phyloP scores from a whole-genome alignment of 2,329 filamentous ascomycete genomes.

The Fusarium nygamai region DNA sequence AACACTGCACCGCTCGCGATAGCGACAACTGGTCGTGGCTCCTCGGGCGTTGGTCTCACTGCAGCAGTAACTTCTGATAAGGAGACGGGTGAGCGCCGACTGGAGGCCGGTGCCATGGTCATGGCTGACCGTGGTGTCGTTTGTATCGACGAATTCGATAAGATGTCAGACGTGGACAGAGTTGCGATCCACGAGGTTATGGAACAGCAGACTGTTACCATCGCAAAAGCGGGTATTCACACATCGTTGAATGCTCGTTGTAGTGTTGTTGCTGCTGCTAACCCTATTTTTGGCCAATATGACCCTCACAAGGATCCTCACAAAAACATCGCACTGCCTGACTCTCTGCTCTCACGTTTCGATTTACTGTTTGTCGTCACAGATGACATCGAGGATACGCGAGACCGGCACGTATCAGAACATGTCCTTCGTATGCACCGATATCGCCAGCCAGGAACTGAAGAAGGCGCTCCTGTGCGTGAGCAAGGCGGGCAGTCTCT shows the following conservation, averaged over 20 bases:
- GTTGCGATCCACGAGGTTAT: conserved; percentile 99
- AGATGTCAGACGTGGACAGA: conserved; percentile 98
- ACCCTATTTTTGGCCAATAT: conserved; percentile 98
- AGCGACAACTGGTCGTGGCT: conserved; percentile 94
- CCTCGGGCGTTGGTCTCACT: conserved; percentile 96
- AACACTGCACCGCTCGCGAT: conserved; percentile 97
- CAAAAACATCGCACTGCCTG: conserved; percentile 96
- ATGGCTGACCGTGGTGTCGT: conserved; percentile 96
- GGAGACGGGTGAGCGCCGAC: conserved; percentile 91
- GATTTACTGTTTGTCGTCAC: conserved; percentile 98
- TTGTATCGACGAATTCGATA: conserved; percentile 99
- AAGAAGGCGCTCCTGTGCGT: conserved; percentile 93
- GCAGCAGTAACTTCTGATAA: conserved; percentile 97
- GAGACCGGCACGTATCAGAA: conserved; percentile 91
- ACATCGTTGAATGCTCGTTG: conserved; percentile 96
- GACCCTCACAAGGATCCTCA: conserved; percentile 98
- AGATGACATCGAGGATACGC: conserved; percentile 94
- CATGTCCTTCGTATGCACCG: conserved; percentile 97
- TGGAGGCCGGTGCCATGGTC: conserved; percentile 99
- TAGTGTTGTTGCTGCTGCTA: conserved; percentile 95
- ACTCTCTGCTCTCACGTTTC: conserved; percentile 97
- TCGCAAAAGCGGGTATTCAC: conserved; percentile 98
- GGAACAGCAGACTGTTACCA: conserved; percentile 99
- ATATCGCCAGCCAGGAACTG: conserved; percentile 89
- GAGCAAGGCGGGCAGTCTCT: conserved; percentile 87